Percentiles rank a stretch among this genome's conserved stretches.
These are phyloP conservation scores for Lachnellula cervina DNA, from an alignment of 2,329 filamentous ascomycete species.

Conservation along the genomic window DNA sequence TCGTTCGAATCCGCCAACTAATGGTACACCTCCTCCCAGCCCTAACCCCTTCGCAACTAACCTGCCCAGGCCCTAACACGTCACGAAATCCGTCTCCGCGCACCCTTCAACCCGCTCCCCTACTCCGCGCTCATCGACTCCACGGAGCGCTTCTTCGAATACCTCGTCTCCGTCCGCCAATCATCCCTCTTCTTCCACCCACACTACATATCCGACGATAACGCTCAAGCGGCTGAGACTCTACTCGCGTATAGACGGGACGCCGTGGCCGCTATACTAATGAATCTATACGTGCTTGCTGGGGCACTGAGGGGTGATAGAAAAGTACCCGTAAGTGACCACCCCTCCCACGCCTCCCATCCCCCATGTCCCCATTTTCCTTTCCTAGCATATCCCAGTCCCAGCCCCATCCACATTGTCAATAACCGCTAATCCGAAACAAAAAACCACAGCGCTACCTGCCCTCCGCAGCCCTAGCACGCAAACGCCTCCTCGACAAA, in stretches of 20 bases:
- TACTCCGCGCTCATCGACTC: constrained; percentile 52
- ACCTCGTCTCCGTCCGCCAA: constrained; percentile 53
- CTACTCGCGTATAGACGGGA: constrained; percentile 50
- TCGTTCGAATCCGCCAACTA: constrained; percentile 52
- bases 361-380: not conserved
- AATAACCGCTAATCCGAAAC: not conserved
- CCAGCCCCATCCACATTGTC: not conserved
- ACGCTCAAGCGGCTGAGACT: constrained; percentile 43
- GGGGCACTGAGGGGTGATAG: constrained; percentile 47
- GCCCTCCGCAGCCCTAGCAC: constrained; percentile 49
- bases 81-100: constrained; percentile 55
- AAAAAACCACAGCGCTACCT: constrained; percentile 44
- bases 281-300: constrained; percentile 54
- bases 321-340: constrained; percentile 38
- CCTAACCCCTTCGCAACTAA: not conserved
- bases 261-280: constrained; percentile 52
- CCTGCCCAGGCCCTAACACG: constrained; percentile 43
- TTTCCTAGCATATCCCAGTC: not conserved
- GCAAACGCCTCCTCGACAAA: constrained; percentile 47
- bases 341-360: not conserved
- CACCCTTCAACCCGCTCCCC: constrained; percentile 51
- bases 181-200: constrained; percentile 54
- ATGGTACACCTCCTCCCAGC: constrained; percentile 27
- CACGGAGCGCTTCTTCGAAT: constrained; percentile 55
- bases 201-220: constrained; percentile 46